Percentiles rank a stretch among this genome's conserved stretches.
phyloP scores from a whole-genome alignment of 164 flowering plant species.

The Macadamia tetraphylla region DNA sequence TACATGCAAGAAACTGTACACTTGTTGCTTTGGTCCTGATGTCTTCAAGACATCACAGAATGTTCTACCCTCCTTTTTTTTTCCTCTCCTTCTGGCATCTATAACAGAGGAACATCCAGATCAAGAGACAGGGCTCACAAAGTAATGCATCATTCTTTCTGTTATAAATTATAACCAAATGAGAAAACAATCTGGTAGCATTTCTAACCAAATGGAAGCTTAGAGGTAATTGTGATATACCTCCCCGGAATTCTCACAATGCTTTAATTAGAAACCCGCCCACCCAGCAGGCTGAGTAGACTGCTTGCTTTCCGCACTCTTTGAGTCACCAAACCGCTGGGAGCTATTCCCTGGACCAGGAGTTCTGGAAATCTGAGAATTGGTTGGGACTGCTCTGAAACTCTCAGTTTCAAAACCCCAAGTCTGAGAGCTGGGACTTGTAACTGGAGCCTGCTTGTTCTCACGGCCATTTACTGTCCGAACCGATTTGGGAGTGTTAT shows the following conservation, averaged over 20 bases:
- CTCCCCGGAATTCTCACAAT: not conserved
- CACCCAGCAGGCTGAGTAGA: conserved; percentile 92
- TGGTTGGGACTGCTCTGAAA: conserved; percentile 67
- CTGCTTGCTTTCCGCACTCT: conserved; percentile 37
- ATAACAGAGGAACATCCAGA: not conserved
- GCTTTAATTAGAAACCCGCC: conserved; percentile 77
- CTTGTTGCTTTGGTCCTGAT: not conserved
- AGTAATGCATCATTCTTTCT: not conserved
- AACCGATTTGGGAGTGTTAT: conserved; percentile 40
- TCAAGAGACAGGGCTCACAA: not conserved
- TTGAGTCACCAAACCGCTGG: conserved; percentile 40
- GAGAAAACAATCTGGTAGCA: not conserved
- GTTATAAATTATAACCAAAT: not conserved
- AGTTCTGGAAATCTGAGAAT: conserved; percentile 27
- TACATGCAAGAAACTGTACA: not conserved
- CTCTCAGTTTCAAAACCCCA: conserved; percentile 88
- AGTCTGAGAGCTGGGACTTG: conserved; percentile 26
- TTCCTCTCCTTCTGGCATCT: not conserved
- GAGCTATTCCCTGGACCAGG: conserved; percentile 36
- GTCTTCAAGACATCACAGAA: not conserved
- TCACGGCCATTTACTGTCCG: conserved; percentile 56
- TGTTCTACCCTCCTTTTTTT: not conserved
- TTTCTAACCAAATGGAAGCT: not conserved
- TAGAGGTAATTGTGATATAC: not conserved
- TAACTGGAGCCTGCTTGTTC: conserved; percentile 34